Evolutionary conservation across 768 basidiomycete species (phyloP).

Genomic region (Amylocystis lapponica): DNA sequence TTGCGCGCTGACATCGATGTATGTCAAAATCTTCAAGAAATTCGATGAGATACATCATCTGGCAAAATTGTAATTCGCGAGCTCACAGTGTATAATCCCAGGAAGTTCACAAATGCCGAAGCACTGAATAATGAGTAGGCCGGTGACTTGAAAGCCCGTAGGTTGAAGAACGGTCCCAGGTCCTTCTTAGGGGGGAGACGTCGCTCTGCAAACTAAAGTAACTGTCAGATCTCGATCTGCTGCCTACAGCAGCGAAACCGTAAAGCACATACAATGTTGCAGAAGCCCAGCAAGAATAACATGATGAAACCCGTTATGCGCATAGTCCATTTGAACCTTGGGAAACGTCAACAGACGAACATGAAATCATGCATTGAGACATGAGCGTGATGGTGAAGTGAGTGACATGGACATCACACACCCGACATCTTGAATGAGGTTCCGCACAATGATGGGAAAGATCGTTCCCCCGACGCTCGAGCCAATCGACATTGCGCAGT

Average conservation of each 20-base stretch:
- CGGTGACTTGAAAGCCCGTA: conserved; percentile 47
- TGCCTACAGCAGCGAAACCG: too few species aligned
- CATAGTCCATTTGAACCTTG: conserved; percentile 76
- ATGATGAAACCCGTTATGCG: conserved; percentile 64
- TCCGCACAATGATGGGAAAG: conserved; percentile 56
- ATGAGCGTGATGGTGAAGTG: neutral
- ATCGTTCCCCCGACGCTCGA: conserved; percentile 65
- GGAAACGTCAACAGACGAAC: too few species aligned
- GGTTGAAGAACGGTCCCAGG: conserved; percentile 54
- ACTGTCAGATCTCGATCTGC: too few species aligned
- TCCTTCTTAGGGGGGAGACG: conserved; percentile 50
- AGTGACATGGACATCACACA: conserved; percentile 22
- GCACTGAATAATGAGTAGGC: conserved; percentile 54
- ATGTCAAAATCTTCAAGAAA: conserved; percentile 49
- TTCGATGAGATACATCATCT: conserved; percentile 1
- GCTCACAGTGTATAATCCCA: conserved; percentile 65
- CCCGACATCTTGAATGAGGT: conserved; percentile 52
- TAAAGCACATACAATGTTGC: conserved; percentile 15
- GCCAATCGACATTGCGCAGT: conserved; percentile 61
- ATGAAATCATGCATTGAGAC: too few species aligned
- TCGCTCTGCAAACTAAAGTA: too few species aligned
- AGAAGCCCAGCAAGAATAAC: conserved; percentile 33
- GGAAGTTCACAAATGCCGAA: conserved; percentile 50
- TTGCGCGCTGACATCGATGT: conserved; percentile 54
- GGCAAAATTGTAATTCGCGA: neutral